Conservation (phyloP, 306 rosid genomes). For the Trifolium fragiferum region DNA sequence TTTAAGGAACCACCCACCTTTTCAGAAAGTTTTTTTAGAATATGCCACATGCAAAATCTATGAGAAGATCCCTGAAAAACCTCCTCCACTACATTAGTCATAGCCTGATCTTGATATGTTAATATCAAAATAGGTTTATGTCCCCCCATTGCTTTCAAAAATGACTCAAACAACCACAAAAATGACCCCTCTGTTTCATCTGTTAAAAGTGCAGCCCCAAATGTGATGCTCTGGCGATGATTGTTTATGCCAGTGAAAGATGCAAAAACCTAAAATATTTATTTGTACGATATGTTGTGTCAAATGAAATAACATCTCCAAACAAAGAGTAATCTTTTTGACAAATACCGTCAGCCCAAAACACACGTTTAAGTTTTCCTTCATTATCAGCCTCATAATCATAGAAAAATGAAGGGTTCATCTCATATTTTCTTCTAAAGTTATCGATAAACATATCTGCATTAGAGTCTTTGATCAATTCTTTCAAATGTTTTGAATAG, state of each 20-base stretch:
- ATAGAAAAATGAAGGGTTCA: background rate
- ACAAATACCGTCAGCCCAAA: background rate
- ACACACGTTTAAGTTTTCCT: background rate
- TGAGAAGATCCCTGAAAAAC: too few relatives aligned
- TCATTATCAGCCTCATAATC: background rate
- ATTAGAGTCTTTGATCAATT: background rate
- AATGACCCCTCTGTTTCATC: background rate
- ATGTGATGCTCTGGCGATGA: too few relatives aligned
- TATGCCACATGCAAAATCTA: too few relatives aligned
- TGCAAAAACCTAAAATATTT: background rate
- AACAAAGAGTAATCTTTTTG: background rate
- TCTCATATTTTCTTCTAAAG: background rate
- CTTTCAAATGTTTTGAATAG: background rate
- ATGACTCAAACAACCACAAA: background rate
- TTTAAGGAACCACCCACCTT: too few relatives aligned
- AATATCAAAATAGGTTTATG: too few relatives aligned
- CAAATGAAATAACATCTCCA: slow-evolving; percentile 18
- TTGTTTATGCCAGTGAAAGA: too few relatives aligned
- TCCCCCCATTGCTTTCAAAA: too few relatives aligned
- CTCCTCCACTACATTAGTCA: too few relatives aligned
- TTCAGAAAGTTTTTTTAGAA: too few relatives aligned
- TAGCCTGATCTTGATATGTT: too few relatives aligned
- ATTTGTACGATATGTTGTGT: background rate
- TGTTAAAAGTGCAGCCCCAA: too few relatives aligned
- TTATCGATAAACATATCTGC: background rate